phyloP scores from a whole-genome alignment of 176 grass and related monocot species.

The Bonia amplexicaulis region DNA sequence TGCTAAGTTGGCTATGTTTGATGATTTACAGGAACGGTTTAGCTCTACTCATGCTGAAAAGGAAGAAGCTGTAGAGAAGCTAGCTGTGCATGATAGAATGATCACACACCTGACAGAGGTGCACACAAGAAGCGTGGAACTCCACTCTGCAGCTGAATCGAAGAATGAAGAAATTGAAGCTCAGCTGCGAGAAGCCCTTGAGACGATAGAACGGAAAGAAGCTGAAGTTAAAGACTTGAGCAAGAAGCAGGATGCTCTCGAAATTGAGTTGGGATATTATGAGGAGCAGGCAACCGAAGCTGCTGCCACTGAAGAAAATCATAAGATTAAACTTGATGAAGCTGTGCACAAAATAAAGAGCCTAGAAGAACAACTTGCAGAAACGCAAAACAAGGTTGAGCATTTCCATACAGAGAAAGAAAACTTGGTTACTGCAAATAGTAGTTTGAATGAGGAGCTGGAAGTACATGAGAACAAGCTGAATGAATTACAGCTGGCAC shows the following conservation, averaged over 20 bases:
- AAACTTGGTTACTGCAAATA: slow-evolving; percentile 52
- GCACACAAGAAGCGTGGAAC: slow-evolving; percentile 47
- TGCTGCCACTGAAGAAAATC: slow-evolving; percentile 42
- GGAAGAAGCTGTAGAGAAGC: slow-evolving; percentile 42
- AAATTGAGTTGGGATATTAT: slow-evolving; percentile 65
- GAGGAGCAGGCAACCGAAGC: slow-evolving; percentile 66
- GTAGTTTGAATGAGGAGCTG: slow-evolving; percentile 54
- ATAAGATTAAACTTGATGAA: slow-evolving; percentile 47
- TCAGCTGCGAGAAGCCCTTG: slow-evolving; percentile 43
- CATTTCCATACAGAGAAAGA: slow-evolving; percentile 49
- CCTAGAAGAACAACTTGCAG: slow-evolving; percentile 43
- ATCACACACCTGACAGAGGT: slow-evolving; percentile 51
- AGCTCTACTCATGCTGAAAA: slow-evolving; percentile 48
- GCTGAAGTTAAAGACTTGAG: slow-evolving; percentile 60
- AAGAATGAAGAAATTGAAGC: slow-evolving; percentile 45
- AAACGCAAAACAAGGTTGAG: slow-evolving; percentile 47
- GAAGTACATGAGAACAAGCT: slow-evolving; percentile 56
- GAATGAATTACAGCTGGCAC: slow-evolving; percentile 57
- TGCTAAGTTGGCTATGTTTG: slow-evolving; percentile 40
- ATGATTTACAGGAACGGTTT: slow-evolving; percentile 54
- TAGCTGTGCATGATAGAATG: slow-evolving; percentile 44
- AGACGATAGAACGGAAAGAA: slow-evolving; percentile 48
- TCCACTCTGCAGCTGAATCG: slow-evolving; percentile 48
- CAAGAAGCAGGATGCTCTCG: slow-evolving; percentile 71
- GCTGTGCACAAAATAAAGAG: slow-evolving; percentile 32